Base-by-base conservation (phyloP, 805 yeast species). In the Sungouiella blattae region DNA sequence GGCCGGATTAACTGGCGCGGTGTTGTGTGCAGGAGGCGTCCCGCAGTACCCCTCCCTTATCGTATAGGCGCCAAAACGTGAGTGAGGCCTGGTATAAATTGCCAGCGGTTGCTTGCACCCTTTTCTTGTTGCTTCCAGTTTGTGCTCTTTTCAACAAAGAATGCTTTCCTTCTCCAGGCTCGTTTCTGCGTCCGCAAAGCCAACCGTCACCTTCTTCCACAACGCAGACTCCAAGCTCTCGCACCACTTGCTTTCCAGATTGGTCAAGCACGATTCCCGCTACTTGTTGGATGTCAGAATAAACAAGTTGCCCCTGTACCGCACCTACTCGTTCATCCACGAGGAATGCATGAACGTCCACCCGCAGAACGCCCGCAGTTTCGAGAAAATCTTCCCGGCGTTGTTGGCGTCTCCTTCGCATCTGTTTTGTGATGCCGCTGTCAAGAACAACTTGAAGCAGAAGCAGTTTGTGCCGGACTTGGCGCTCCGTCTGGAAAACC, bases 141-240 rank as follows among this genome's bases (percentile, higher is more conserved):
- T 20, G 22, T 9, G 18, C 18, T 15, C 31, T 18, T 21, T 28
- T 28, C 24, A n/a, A 17, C 23, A 28, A 18, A 24, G 32, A 12
- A 46, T 46, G 50, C 43, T 46, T 32, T 36, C 45, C 18, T 42
- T 47, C 24, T 46, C 49, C 36, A 37, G 45, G 28, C 30, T 43
- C 18, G 32, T 46, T 31, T 34, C 44, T n/a, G 39, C 49, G 11
- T 6, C 36, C 23, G 32, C 39, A 21, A 27, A 42, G 23, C 45
- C 57, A 6, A 46, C 45, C 14, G 49, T 58, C 32, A 32, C 62
- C 11, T 39, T 60, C 32, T 61, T 58, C 48, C 67, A 62, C 51
- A 53, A 59, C 44, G 33, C 64, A 17, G 39, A 50, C 28, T 52
- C 57, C 18, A 41, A 44, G 29, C 39, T 47, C 11, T 57, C 63